Conservation (phyloP, 208 protist species). For the Crithidia expoeki region DNA sequence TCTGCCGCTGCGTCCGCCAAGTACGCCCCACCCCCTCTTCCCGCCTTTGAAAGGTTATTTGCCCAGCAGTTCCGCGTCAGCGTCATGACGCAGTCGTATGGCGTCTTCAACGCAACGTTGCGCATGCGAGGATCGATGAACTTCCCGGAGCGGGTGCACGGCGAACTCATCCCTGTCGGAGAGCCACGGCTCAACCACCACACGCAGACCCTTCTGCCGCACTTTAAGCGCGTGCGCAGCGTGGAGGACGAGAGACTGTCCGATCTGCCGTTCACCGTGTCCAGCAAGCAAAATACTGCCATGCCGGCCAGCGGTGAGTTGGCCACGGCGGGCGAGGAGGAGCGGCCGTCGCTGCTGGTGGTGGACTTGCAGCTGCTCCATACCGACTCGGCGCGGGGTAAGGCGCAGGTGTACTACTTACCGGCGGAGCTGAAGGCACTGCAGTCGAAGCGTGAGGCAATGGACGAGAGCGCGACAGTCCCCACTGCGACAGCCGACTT, state of each 20-base stretch:
- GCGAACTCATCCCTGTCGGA: slow-evolving; percentile 68
- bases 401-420: slow-evolving; percentile 45
- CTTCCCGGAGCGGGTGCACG: slow-evolving; percentile 73
- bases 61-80: slow-evolving; percentile 70
- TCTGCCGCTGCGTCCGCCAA: neutral
- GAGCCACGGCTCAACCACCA: slow-evolving; percentile 21
- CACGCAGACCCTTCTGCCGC: slow-evolving; percentile 36
- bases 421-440: slow-evolving; percentile 45
- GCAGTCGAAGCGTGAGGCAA: slow-evolving; percentile 34
- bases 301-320: neutral
- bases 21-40: slow-evolving; percentile 13
- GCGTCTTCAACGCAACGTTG: slow-evolving; percentile 79
- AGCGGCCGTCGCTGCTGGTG: slow-evolving; percentile 61
- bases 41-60: slow-evolving; percentile 57
- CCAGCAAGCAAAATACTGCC: neutral
- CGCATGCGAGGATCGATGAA: slow-evolving; percentile 44
- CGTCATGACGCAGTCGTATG: slow-evolving; percentile 65
- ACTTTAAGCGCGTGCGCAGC: slow-evolving; percentile 44
- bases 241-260: slow-evolving; percentile 38
- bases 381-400: slow-evolving; percentile 42
- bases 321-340: neutral
- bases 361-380: slow-evolving; percentile 62
- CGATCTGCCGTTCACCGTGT: slow-evolving; percentile 6
- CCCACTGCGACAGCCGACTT: slow-evolving; percentile 45
- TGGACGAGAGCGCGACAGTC: slow-evolving; percentile 37